These are phyloP conservation scores for Pelargonium nanum DNA, from an alignment of 345 rosid species.

Conservation along the genomic window DNA sequence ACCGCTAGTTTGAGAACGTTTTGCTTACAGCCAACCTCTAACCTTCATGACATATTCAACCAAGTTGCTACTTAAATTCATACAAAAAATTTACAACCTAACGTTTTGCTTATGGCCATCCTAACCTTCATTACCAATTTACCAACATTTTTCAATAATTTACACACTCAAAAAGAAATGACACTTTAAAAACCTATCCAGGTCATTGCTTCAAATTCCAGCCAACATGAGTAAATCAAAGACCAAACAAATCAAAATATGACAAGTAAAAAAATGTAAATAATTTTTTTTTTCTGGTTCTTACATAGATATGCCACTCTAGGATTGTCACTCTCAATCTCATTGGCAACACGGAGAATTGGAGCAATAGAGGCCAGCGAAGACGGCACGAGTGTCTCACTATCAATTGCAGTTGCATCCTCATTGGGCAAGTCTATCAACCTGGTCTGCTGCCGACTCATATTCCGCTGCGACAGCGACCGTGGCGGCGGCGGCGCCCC, in stretches of 20 bases:
- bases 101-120: too few species aligned
- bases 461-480: conserved; percentile 25
- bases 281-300: neutral
- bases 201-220: too few species aligned
- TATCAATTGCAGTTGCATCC: conserved; percentile 43
- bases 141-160: too few species aligned
- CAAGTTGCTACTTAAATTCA: too few species aligned
- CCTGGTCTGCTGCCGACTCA: conserved; percentile 42
- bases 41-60: too few species aligned
- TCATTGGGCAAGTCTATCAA: conserved; percentile 38
- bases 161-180: too few species aligned
- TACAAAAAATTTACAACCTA: too few species aligned
- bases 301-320: conserved; percentile 88
- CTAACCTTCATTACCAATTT: too few species aligned
- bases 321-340: conserved; percentile 50
- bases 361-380: conserved; percentile 58
- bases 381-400: conserved; percentile 79
- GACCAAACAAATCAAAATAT: neutral
- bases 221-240: neutral
- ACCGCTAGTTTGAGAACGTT: too few species aligned
- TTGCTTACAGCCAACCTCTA: too few species aligned
- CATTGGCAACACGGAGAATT: conserved; percentile 91
- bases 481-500: conserved; percentile 30
- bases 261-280: neutral
- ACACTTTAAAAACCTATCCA: too few species aligned